phyloP scores from a whole-genome alignment of 2,329 filamentous ascomycete genomes.

The Alternaria brassicae region DNA sequence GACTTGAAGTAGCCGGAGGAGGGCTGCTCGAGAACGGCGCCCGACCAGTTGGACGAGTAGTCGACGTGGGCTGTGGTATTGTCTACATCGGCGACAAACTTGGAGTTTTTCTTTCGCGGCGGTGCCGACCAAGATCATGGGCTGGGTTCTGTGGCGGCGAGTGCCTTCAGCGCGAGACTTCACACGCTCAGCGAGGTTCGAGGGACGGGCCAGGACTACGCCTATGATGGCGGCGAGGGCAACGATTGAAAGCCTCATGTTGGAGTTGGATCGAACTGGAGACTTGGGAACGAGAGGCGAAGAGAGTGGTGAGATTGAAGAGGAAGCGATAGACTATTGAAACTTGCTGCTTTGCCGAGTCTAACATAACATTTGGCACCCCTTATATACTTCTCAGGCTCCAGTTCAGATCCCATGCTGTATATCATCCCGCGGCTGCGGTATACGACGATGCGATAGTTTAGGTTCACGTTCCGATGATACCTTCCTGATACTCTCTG shows the following conservation, averaged over 20 bases:
- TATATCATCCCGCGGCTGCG: not conserved
- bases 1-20: constrained; percentile 58
- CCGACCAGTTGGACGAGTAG: constrained; percentile 67
- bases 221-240: constrained; percentile 20
- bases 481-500: constrained; percentile 7
- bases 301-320: not conserved
- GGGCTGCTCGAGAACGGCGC: constrained; percentile 57
- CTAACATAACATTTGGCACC: not conserved
- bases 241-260: constrained; percentile 25
- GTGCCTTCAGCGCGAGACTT: constrained; percentile 23
- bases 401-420: not conserved
- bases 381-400: not conserved
- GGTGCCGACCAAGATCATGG: constrained; percentile 21
- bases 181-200: constrained; percentile 23
- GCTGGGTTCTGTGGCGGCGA: constrained; percentile 24
- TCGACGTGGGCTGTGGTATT: constrained; percentile 54
- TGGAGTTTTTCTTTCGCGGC: constrained; percentile 17
- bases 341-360: not conserved
- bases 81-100: constrained; percentile 20
- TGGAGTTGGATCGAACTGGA: not conserved
- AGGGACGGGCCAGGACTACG: constrained; percentile 22
- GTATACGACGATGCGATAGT: not conserved
- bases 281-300: not conserved
- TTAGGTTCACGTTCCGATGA: not conserved
- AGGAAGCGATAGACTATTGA: not conserved